These are phyloP conservation scores for Mortierella sp. DNA, from an alignment of 371 early-diverging fungal genomes.

Conservation along the genomic window DNA sequence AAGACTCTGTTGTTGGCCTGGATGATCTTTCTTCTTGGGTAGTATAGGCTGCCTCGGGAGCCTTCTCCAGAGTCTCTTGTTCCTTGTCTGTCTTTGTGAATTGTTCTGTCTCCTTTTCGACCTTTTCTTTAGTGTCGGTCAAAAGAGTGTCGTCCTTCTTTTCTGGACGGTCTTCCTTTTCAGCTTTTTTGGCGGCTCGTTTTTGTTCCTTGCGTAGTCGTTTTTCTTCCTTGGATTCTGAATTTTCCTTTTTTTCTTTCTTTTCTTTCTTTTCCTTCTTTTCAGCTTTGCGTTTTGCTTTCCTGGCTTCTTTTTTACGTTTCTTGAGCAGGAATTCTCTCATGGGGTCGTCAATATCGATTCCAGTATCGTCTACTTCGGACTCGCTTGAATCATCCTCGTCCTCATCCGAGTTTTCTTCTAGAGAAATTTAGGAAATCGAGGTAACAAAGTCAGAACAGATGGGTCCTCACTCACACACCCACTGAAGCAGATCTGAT, in stretches of 20 bases:
- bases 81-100: not conserved
- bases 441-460: conserved; percentile 8
- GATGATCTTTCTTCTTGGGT: not conserved
- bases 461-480: no score
- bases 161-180: conserved; percentile 12
- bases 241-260: conserved; percentile 45
- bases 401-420: conserved; percentile 12
- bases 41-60: not conserved
- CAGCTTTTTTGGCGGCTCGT: conserved; percentile 31
- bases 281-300: conserved; percentile 55
- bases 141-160: not conserved
- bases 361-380: conserved; percentile 53
- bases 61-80: not conserved
- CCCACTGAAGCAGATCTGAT: no score
- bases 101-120: conserved; percentile 11
- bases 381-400: conserved; percentile 45
- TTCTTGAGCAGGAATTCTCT: conserved; percentile 71
- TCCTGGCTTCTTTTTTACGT: conserved; percentile 58
- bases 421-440: conserved; percentile 2
- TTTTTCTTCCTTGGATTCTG: conserved; percentile 46
- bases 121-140: not conserved
- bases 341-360: conserved; percentile 90
- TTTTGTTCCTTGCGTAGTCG: conserved; percentile 44
- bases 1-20: not conserved
- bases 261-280: conserved; percentile 55